Evolutionary conservation across 345 rosid species (phyloP).

Genomic region (Sonneratia alba): DNA sequence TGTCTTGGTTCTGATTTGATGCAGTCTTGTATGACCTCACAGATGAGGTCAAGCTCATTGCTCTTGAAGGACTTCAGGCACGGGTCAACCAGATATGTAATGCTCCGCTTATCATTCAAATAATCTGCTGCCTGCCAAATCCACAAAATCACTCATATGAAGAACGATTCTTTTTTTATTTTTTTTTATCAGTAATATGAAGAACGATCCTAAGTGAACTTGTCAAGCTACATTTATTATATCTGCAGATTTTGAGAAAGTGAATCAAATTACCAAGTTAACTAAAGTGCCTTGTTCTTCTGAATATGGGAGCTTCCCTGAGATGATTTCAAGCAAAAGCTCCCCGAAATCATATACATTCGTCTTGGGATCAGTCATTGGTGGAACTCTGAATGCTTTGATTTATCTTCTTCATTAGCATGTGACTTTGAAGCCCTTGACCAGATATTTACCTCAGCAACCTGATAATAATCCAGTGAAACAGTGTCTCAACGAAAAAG

Average conservation of each 20-base stretch:
- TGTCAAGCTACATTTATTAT: neutral
- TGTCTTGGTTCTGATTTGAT: slow-evolving; percentile 37
- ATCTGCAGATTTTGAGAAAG: neutral
- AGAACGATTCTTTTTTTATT: too few species aligned
- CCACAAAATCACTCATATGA: neutral
- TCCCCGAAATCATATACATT: slow-evolving; percentile 68
- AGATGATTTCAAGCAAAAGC: slow-evolving; percentile 67
- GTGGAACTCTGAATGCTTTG: slow-evolving; percentile 38
- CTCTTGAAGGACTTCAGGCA: slow-evolving; percentile 53
- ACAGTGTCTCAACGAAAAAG: too few species aligned
- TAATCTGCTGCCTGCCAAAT: slow-evolving; percentile 53
- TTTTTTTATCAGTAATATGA: too few species aligned
- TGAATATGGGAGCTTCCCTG: slow-evolving; percentile 67
- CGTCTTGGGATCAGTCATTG: slow-evolving; percentile 39
- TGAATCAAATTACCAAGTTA: slow-evolving; percentile 54
- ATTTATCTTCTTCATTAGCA: slow-evolving; percentile 29
- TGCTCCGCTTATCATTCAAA: slow-evolving; percentile 32
- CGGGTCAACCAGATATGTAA: slow-evolving; percentile 55
- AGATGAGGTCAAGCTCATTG: slow-evolving; percentile 53
- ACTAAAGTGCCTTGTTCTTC: slow-evolving; percentile 56
- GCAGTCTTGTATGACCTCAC: slow-evolving; percentile 55
- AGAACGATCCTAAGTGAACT: too few species aligned
- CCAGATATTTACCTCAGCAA: slow-evolving; percentile 41
- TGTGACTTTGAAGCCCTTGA: slow-evolving; percentile 15
- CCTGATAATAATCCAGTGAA: slow-evolving; percentile 17